Evolutionary conservation across 768 basidiomycete genomes (phyloP), one percentile per base, ranked within the genome.

Genomic region (Glaciozyma antarctica): DNA sequence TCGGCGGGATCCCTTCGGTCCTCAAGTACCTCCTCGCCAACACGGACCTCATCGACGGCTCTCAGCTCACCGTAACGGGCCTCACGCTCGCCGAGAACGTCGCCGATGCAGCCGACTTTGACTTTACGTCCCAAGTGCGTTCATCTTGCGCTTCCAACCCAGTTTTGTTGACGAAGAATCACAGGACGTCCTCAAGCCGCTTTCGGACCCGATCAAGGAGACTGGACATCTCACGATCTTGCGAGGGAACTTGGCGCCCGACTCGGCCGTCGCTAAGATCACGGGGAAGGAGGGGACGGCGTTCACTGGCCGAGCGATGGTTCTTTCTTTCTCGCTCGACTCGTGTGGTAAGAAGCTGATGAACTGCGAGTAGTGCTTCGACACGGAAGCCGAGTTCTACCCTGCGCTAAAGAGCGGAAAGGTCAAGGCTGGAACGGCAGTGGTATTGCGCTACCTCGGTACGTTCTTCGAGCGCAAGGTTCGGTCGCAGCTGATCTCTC

Each of bases 181-280:
- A 38, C 92, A 94, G 76, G 85, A 90, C 71, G 83, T 97, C 62
- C 81, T 97, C 60, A 80, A 81, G 66, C 82, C 79, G 49, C 76
- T 92, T 52, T 81, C 81, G 32, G 82, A 90, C 73, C 89, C 92
- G 15, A 87, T 95, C 78, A 94, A 95, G 75, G 73, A 79, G 28
- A 90, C 86, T 5, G 92, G 92, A 1, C 92, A 94, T 77, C 77
- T 95, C 71, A 85, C 85, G 17, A 90, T 97, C 72, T 77, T 97
- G 67, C 82, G 85, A 59, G 92, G 92, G n/a, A 92, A 88, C 76
- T 79, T 97, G 51, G 86, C 88, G 5, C 92, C 92, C 0, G 88
- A 82, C 57, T 85, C 86, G 1, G 86, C 90, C 34, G 91, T 97
- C 24, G 89, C 90, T 21, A 97, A 97, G 77, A 79, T 95, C 67